Conservation (phyloP, 331 rosid genomes). For the Quercus tomentella region DNA sequence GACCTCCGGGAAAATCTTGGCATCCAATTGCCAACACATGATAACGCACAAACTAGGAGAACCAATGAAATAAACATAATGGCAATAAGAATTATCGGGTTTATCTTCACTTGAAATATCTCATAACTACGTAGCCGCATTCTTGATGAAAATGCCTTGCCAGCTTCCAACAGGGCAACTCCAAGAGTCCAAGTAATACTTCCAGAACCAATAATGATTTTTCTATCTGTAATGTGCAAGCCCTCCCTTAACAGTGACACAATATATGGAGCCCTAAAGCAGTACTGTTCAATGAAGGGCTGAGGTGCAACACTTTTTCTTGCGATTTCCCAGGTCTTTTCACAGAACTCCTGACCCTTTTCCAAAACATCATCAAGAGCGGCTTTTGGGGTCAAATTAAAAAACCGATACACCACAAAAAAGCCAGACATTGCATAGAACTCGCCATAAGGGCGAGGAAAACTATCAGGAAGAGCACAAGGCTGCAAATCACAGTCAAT, state of each 20-base stretch:
- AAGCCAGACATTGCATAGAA: conserved; percentile 91
- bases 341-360: conserved; percentile 78
- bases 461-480: conserved; percentile 62
- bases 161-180: conserved; percentile 94
- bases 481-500: conserved; percentile 79
- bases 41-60: conserved; percentile 68
- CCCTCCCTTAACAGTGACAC: conserved; percentile 83
- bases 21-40: conserved; percentile 58
- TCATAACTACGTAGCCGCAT: conserved; percentile 53
- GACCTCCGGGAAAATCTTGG: conserved; percentile 76
- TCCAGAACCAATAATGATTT: conserved; percentile 85
- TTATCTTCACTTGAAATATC: conserved; percentile 59
- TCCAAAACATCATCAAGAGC: conserved; percentile 79
- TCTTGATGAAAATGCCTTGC: conserved; percentile 53
- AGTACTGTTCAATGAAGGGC: conserved; percentile 95
- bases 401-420: conserved; percentile 82
- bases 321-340: conserved; percentile 74
- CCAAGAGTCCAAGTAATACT: conserved; percentile 98
- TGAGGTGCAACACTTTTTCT: conserved; percentile 84
- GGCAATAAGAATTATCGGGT: conserved; percentile 49
- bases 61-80: conserved; percentile 63
- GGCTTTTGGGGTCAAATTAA: conserved; percentile 78
- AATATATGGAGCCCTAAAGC: conserved; percentile 93
- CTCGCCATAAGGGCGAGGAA: conserved; percentile 75
- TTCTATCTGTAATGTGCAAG: conserved; percentile 73